phyloP scores from a whole-genome alignment of 108 stramenopile species.

The Chaetoceros tenuissimus region DNA sequence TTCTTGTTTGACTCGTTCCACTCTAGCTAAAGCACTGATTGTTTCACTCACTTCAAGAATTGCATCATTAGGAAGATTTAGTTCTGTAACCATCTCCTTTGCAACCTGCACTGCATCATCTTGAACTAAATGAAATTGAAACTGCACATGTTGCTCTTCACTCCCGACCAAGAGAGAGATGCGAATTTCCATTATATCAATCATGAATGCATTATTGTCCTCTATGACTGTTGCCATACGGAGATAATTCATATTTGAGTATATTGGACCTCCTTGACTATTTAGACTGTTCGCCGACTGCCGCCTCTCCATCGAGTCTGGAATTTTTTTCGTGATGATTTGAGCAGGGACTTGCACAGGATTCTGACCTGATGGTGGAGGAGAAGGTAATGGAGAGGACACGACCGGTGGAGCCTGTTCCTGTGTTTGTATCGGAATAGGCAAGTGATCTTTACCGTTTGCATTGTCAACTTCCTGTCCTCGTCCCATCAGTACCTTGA shows the following conservation, averaged over 20 bases:
- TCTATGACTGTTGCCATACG: conserved; percentile 38
- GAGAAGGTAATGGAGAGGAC: background rate
- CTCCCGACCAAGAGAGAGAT: conserved; percentile 71
- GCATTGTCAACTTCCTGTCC: conserved; percentile 53
- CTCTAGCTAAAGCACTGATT: conserved; percentile 72
- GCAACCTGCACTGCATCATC: conserved; percentile 84
- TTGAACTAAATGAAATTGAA: conserved; percentile 75
- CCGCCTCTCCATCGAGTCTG: background rate
- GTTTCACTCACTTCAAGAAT: conserved; percentile 78
- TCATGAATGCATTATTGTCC: conserved; percentile 27
- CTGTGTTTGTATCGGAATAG: conserved; percentile 13
- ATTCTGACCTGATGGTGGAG: background rate
- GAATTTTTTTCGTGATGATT: background rate
- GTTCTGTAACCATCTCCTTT: conserved; percentile 81
- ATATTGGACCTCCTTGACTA: background rate
- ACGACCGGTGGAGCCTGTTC: conserved; percentile 7
- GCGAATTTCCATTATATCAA: conserved; percentile 67
- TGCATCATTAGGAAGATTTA: conserved; percentile 67
- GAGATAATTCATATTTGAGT: conserved; percentile 43
- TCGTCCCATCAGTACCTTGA: conserved; percentile 81
- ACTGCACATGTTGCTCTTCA: conserved; percentile 74
- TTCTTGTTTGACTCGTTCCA: conserved; percentile 64
- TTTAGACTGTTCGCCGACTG: background rate
- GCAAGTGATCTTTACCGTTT: conserved; percentile 7
- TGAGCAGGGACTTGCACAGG: background rate